Evolutionary conservation across 306 rosid genomes (phyloP), one percentile per base, ranked within the genome.

Genomic region (Quercus rubra): DNA sequence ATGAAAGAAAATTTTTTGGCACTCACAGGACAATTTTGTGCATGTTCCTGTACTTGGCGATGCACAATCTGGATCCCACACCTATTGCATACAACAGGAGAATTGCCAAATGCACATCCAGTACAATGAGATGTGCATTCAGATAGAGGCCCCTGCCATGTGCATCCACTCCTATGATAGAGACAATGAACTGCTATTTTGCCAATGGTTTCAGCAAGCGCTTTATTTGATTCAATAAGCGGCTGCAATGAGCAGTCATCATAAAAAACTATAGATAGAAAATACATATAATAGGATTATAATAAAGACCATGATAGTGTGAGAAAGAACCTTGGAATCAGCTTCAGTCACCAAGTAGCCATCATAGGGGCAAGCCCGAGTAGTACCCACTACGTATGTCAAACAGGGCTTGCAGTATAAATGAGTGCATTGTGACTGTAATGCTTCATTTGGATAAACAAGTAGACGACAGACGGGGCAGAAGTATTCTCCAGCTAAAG

Each of bases 401-500:
- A 96, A 87, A 79, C 99, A 96, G 9, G 97, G 97, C 81, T 96
- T 96, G 84, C 99, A 96, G 86, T 96, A 96, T 35, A 96, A 83
- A 79, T 96, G 99, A 80, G 99, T 93, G 71, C 98, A 96, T 81
- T 91, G 99, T 6, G 99, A 90, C 77, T 96, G 99, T 77, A 90
- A 83, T 57, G 99, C 99, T 84, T 96, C 98, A 46, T 86, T 88
- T 25, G 99, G 98, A 87, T 91, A 90, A 3, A 96, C 97, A 6
- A 96, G 99, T 58, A 93, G 82, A 19, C 98, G 96, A 84, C 99
- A 96, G 55, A 96, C 98, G 0, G 99, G 98, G 78, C 98, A 96
- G 85, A 96, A 96, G 78, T 93, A 96, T 87, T 96, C 98, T 63
- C 99, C 99, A 5, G 97, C 98, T 82, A 96, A 97, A 70, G 98